phyloP scores from a whole-genome alignment of 106 monocot species.

The Gastrodia elata region DNA sequence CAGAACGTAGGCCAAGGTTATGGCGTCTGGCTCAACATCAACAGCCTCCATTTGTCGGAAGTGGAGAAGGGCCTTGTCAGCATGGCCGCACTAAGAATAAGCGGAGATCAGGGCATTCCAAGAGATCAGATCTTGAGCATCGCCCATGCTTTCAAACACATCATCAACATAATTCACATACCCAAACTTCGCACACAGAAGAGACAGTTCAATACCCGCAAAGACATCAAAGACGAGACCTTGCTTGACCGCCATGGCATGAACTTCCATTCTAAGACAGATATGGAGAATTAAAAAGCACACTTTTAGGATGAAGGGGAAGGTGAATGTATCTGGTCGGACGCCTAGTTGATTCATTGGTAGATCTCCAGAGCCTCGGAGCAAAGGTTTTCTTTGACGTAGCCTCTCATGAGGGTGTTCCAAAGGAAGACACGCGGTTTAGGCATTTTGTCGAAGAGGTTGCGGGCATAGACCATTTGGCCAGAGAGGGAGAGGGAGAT shows the following conservation, averaged over 20 bases:
- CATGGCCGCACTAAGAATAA: conserved; percentile 13
- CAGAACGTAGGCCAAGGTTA: conserved; percentile 11
- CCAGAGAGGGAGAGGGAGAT: neutral
- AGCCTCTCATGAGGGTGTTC: conserved; percentile 28
- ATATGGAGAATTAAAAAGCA: conserved; percentile 11
- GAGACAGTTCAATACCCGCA: conserved; percentile 11
- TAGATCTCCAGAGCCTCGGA: conserved; percentile 12
- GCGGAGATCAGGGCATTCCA: conserved; percentile 25
- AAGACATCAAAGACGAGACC: conserved; percentile 9
- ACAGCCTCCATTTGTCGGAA: conserved; percentile 12
- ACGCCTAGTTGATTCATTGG: conserved; percentile 14
- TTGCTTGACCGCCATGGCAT: conserved; percentile 6
- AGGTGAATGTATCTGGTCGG: conserved; percentile 27
- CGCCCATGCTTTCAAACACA: conserved; percentile 7
- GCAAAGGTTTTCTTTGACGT: conserved; percentile 4
- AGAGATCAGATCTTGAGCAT: conserved; percentile 10
- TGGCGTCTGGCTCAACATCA: conserved; percentile 12
- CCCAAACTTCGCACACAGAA: conserved; percentile 14
- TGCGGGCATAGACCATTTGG: conserved; percentile 14
- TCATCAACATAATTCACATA: neutral
- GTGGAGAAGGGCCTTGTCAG: conserved; percentile 7
- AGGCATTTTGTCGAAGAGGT: conserved; percentile 27
- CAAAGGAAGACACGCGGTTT: conserved; percentile 24
- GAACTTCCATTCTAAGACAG: conserved; percentile 5
- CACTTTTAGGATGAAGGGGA: conserved; percentile 25